Evolutionary conservation across 75 land plant species (phyloP).

Genomic region (Sequoia sempervirens): DNA sequence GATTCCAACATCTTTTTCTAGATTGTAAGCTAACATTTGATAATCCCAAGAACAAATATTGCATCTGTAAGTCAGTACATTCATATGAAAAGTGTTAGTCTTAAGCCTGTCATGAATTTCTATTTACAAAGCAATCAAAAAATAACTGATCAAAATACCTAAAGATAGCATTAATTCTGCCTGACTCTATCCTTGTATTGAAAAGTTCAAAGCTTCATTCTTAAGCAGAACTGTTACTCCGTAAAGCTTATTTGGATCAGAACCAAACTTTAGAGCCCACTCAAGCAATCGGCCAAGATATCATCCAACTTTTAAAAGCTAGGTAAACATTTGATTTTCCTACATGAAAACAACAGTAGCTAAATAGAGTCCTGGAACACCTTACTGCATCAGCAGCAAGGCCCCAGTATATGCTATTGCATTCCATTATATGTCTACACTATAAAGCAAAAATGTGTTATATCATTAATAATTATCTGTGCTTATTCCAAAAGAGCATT

Average conservation of each 20-base stretch:
- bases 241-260: not conserved
- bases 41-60: not conserved
- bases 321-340: not conserved
- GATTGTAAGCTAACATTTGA: not conserved
- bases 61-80: not conserved
- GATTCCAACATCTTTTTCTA: not conserved
- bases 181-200: not conserved
- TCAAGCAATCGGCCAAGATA: conserved; percentile 1
- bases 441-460: not conserved
- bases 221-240: not conserved
- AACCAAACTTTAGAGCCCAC: not conserved
- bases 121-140: not conserved
- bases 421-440: not conserved
- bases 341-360: not conserved
- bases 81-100: not conserved
- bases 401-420: not conserved
- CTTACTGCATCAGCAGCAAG: not conserved
- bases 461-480: not conserved
- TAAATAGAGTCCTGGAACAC: not conserved
- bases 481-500: not conserved
- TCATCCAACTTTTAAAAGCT: not conserved
- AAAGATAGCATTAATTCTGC: not conserved
- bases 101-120: not conserved
- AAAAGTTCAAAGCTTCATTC: not conserved
- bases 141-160: not conserved